Evolutionary conservation across 257 asterid species (phyloP).

Genomic region (Nicotiana noctiflora): DNA sequence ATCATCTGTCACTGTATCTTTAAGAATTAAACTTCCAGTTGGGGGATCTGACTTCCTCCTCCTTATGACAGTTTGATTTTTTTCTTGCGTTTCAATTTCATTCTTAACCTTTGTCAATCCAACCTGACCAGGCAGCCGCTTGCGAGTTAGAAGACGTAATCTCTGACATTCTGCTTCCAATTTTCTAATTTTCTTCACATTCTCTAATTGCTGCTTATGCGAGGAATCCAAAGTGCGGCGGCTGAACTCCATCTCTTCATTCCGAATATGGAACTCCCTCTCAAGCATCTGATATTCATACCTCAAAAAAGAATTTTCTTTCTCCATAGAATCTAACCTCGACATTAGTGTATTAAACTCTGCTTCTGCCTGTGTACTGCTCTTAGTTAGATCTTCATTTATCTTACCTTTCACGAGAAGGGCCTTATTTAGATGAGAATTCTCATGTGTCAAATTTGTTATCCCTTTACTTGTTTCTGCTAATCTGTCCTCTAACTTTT

Average conservation of each 20-base stretch:
- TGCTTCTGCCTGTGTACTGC: slow-evolving; percentile 42
- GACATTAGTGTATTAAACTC: slow-evolving; percentile 60
- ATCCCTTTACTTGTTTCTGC: slow-evolving; percentile 34
- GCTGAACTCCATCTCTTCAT: slow-evolving; percentile 49
- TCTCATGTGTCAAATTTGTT: slow-evolving; percentile 49
- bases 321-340: slow-evolving; percentile 59
- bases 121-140: slow-evolving; percentile 38
- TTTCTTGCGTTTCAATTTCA: slow-evolving; percentile 36
- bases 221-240: slow-evolving; percentile 47
- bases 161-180: slow-evolving; percentile 81
- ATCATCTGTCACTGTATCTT: slow-evolving; percentile 17
- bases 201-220: slow-evolving; percentile 40
- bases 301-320: slow-evolving; percentile 72
- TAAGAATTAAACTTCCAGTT: slow-evolving; percentile 24
- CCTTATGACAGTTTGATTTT: slow-evolving; percentile 27
- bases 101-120: slow-evolving; percentile 22
- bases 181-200: slow-evolving; percentile 58
- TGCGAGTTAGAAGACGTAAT: slow-evolving; percentile 56
- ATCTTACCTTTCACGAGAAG: slow-evolving; percentile 50
- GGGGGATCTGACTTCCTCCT: slow-evolving; percentile 22
- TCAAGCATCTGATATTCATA: slow-evolving; percentile 62
- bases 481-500: slow-evolving; percentile 43
- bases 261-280: slow-evolving; percentile 52
- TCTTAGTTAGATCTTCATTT: slow-evolving; percentile 42
- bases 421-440: slow-evolving; percentile 52